Base-by-base conservation (phyloP, 208 protist species). In the Leishmania braziliensis region DNA sequence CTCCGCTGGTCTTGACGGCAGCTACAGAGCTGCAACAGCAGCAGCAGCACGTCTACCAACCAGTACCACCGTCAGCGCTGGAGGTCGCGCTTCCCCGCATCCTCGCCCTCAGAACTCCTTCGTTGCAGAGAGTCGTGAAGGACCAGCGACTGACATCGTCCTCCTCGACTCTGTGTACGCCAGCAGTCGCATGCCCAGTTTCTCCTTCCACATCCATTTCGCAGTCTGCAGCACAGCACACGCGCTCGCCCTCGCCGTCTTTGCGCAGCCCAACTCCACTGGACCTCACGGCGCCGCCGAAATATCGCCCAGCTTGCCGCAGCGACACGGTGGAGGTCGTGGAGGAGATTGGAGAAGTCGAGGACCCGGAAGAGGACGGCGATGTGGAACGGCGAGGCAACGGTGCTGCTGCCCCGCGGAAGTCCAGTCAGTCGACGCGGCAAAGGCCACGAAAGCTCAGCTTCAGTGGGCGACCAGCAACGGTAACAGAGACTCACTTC, bases 211-310 rank as follows among this genome's bases (percentile, higher is more conserved):
- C 53, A 16, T 71, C 46, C 29, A 68, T 12, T 10, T 72, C 56
- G 29, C 76, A 60, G 16, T n/a, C 56, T 1, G 77, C 29, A 20
- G 53, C 72, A 12, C 60, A 46, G 62, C 80, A 2, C 33, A 70
- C 80, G 10, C 68, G 63, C 29, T 79, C 66, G 58, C 53, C 50
- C 39, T 79, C 81, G 36, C 48, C 63, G 8, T 80, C 76, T 2
- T 12, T 81, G 53, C 60, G 71, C 46, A 78, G 77, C 54, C 82
- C 77, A 9, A 80, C 81, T 0, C 81, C 76, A n/a, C 76, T 84
- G 10, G 79, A 82, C 78, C 54, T 71, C 46, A 80, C 70, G 1
- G 79, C 48, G 33, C 63, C 76, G 23, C 80, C 75, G 29, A 82
- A 80, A 29, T 70, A 4, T 53, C 53, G 26, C 8, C 65, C 33